A percentile compares a stretch with the other conserved stretches of the same genome.
Conservation (phyloP, 2,329 filamentous ascomycete genomes). For the Fusarium sp. region DNA sequence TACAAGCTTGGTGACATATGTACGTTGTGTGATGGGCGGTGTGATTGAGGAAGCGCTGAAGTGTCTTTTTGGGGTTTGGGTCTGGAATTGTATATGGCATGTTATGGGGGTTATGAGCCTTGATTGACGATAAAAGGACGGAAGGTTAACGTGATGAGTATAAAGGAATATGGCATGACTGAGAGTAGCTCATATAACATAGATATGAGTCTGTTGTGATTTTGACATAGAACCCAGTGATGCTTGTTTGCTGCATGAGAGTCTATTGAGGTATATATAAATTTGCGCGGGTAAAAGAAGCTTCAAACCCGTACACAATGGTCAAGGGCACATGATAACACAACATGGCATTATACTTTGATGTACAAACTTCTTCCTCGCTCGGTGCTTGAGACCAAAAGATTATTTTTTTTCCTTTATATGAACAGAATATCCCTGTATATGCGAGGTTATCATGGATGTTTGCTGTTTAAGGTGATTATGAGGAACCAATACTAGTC, state of each 20-base stretch:
- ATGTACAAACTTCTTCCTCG: no score
- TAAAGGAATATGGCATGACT: constrained; percentile 15
- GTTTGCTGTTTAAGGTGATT: neutral
- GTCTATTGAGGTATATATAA: neutral
- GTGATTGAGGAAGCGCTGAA: constrained; percentile 11
- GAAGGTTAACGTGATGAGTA: constrained; percentile 11
- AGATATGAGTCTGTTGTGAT: constrained; percentile 8
- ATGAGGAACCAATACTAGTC: neutral
- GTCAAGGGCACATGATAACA: neutral
- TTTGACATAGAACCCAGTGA: constrained; percentile 1
- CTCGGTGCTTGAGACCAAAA: no score
- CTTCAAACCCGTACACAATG: neutral
- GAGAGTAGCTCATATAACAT: constrained; percentile 11
- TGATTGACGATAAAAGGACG: constrained; percentile 24
- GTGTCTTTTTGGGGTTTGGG: constrained; percentile 33
- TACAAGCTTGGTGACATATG: constrained; percentile 29
- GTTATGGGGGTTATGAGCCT: constrained; percentile 30
- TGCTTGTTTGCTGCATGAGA: neutral
- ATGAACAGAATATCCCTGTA: neutral
- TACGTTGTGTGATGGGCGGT: neutral
- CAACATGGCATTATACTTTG: no score
- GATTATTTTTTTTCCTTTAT: no score
- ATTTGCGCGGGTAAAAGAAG: neutral
- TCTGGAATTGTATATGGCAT: constrained; percentile 34
- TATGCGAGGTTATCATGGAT: constrained; percentile 3